phyloP scores from a whole-genome alignment of 192 early-diverging fungal species.

The Podila clonocystis region DNA sequence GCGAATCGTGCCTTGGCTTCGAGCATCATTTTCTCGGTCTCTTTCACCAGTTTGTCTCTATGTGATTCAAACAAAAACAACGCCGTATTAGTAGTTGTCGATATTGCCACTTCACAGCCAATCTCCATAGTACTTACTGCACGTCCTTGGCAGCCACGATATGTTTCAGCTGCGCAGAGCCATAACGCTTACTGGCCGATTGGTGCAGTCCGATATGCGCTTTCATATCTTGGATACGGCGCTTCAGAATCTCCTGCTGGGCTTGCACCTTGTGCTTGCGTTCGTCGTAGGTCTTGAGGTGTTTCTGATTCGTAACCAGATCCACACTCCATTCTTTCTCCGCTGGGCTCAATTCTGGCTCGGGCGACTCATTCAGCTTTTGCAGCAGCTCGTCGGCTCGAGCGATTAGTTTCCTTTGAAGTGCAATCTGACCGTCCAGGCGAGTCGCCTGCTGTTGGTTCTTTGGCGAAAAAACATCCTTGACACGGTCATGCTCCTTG shows the following conservation, averaged over 20 bases:
- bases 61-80: neutral
- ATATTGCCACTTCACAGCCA: too few relatives aligned
- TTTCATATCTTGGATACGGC: constrained; percentile 24
- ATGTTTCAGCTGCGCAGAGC: neutral
- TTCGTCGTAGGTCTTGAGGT: constrained; percentile 21
- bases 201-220: neutral
- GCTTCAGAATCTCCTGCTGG: constrained; percentile 31
- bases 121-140: constrained; percentile 4
- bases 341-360: constrained; percentile 67
- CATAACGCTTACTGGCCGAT: constrained; percentile 6
- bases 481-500: constrained; percentile 54
- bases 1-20: constrained; percentile 1
- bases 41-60: neutral
- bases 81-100: too few relatives aligned
- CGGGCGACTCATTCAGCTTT: constrained; percentile 66
- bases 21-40: neutral
- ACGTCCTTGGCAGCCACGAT: neutral
- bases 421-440: constrained; percentile 53
- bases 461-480: constrained; percentile 46
- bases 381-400: constrained; percentile 70
- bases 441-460: constrained; percentile 54
- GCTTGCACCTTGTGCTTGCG: constrained; percentile 24
- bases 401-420: constrained; percentile 53
- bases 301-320: constrained; percentile 29
- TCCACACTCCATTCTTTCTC: constrained; percentile 65